Evolutionary conservation across 306 rosid species (phyloP), one percentile per base, ranked within the genome.

Genomic region (Quercus cerris): DNA sequence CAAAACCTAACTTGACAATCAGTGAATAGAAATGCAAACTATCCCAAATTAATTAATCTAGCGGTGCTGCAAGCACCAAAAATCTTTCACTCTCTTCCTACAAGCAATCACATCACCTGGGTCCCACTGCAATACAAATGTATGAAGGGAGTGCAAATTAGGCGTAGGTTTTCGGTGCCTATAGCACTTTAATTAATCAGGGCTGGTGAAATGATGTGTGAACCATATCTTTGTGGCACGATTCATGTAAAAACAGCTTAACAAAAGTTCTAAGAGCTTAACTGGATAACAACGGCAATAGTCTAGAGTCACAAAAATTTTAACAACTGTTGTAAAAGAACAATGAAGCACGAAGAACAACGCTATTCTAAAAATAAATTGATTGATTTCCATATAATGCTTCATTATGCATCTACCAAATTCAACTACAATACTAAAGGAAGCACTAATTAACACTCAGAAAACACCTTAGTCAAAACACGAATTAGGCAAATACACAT

Each of bases 1-100:
- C 49, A 19, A 27, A 2, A 73, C 51, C 19, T 28, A 61, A 82
- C 77, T 56, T 17, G 56, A 82, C 31, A 71, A 52, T 71, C 6
- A 73, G 33, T 8, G 56, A 11, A 80, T n/a, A 71, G 54, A 74
- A 22, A n/a, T 35, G 41, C 72, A 80, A 6, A 30, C 13, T 18
- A 70, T 31, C 41, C 27, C 49, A 33, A 17, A 19, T 41, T 41
- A 7, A 41, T 41, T 41, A 41, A 41, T 41, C 46, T 41, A 41
- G 12, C 1, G 0, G 0, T 41, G 11, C 46, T 41, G 2, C 46
- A 8, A 8, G 46, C 46, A 41, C 46, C 12, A 41, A 41, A 2
- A 41, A 41, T 7, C 46, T 41, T 41, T 41, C 11, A 41, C 46
- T 38, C 46, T 1, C 46, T 41, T 41, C 11, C 3, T 41, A 41